Evolutionary conservation across 2,329 filamentous ascomycete genomes (phyloP).

Genomic region (Fusarium floridanum): DNA sequence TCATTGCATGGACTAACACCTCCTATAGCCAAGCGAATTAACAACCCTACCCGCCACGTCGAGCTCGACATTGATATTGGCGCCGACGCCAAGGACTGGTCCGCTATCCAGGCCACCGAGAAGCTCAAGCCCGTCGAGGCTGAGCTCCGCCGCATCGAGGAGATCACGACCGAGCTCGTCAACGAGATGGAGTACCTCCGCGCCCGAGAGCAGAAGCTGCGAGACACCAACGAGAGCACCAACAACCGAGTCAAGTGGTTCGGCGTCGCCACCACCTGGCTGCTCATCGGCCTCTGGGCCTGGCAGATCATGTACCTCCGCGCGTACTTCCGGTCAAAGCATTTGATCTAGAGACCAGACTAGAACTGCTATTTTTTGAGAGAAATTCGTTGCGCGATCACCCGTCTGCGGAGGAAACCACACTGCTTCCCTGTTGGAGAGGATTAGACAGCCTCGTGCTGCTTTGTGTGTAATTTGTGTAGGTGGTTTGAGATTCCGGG

Average conservation of each 20-base stretch:
- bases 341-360: constrained; percentile 51
- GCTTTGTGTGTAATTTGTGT: constrained; percentile 26
- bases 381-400: constrained; percentile 29
- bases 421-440: constrained; percentile 12
- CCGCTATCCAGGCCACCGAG: constrained; percentile 93
- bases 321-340: constrained; percentile 86
- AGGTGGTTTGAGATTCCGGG: constrained; percentile 32
- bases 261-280: constrained; percentile 90
- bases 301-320: constrained; percentile 99
- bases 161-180: constrained; percentile 89
- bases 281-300: constrained; percentile 87
- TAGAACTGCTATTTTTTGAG: constrained; percentile 22
- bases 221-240: constrained; percentile 99
- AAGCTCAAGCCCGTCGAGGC: constrained; percentile 98
- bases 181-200: constrained; percentile 97
- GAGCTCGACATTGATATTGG: constrained; percentile 97
- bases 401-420: constrained; percentile 17
- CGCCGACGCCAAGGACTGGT: constrained; percentile 98
- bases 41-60: constrained; percentile 73
- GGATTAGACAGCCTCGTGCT: constrained; percentile 11
- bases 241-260: constrained; percentile 99
- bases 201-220: constrained; percentile 88
- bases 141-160: constrained; percentile 92
- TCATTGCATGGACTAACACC: constrained; percentile 23
- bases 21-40: constrained; percentile 42